Evolutionary conservation across 2,329 filamentous ascomycete genomes (phyloP).

Genomic region (Xylaria digitata): DNA sequence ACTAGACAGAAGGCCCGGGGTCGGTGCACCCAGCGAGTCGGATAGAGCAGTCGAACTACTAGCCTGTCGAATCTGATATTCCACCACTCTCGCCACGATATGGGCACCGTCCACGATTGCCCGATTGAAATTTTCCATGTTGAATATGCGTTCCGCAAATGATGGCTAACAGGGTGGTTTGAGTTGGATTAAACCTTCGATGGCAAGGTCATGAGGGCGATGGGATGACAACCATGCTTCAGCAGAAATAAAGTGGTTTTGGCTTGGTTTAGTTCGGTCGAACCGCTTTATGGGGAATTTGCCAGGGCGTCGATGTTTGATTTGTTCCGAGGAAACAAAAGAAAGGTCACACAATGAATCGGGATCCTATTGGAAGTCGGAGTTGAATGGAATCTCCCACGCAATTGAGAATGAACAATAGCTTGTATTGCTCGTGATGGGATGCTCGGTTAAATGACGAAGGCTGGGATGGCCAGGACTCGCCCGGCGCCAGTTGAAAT

Average conservation of each 20-base stretch:
- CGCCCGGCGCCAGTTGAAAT: slow-evolving; percentile 4
- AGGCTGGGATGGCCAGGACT: slow-evolving; percentile 2
- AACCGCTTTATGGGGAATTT: slow-evolving; percentile 21
- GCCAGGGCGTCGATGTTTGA: slow-evolving; percentile 1
- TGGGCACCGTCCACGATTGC: slow-evolving; percentile 53
- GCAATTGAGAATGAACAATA: slow-evolving; percentile 12
- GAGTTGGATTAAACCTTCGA: slow-evolving; percentile 16
- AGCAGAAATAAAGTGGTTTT: background rate
- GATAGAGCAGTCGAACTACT: slow-evolving; percentile 21
- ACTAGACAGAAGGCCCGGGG: slow-evolving; percentile 30
- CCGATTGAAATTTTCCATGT: slow-evolving; percentile 54
- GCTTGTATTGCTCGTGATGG: background rate
- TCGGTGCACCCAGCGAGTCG: slow-evolving; percentile 27
- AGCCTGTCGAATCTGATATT: slow-evolving; percentile 45
- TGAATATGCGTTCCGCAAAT: background rate
- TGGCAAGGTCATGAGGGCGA: slow-evolving; percentile 12
- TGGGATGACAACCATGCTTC: slow-evolving; percentile 7
- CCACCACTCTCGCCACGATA: slow-evolving; percentile 53
- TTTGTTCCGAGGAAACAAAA: slow-evolving; percentile 15
- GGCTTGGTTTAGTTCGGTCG: background rate
- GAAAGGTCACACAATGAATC: slow-evolving; percentile 15
- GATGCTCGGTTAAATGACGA: slow-evolving; percentile 8
- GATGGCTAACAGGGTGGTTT: slow-evolving; percentile 14
- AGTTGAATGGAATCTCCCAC: slow-evolving; percentile 3
- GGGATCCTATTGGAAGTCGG: background rate